Conservation (phyloP, 371 early-diverging fungal genomes). For the Batkoa obscura region DNA sequence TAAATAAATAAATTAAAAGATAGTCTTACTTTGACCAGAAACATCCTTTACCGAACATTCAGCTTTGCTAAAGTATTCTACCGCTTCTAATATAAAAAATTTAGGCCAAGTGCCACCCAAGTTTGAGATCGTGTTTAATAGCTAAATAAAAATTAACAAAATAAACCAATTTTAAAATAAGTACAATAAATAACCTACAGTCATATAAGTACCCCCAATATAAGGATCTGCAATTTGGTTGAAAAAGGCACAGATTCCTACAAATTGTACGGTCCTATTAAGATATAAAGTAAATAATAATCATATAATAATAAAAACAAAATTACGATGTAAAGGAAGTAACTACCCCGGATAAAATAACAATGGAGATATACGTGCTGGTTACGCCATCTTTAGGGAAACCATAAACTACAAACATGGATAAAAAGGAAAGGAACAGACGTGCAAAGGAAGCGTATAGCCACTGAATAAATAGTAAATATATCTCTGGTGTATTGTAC, state of each 20-base stretch:
- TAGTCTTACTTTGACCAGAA: constrained; percentile 17
- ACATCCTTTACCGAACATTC: constrained; percentile 27
- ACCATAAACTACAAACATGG: constrained; percentile 60
- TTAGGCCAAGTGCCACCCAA: constrained; percentile 96
- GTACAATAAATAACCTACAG: constrained; percentile 31
- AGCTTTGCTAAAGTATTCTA: constrained; percentile 73
- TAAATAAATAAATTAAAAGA: constrained; percentile 1
- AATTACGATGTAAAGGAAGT: constrained; percentile 52
- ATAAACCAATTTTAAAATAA: too few relatives aligned
- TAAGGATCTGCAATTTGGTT: constrained; percentile 85
- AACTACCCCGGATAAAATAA: constrained; percentile 59
- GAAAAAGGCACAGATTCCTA: constrained; percentile 85
- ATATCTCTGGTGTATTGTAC: background rate
- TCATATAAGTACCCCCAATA: constrained; percentile 96
- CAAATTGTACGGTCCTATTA: constrained; percentile 80
- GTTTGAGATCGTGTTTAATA: constrained; percentile 85
- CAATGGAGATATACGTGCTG: constrained; percentile 47
- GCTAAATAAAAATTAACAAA: constrained; percentile 18
- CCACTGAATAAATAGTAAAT: constrained; percentile 55
- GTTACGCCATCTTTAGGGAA: constrained; percentile 56
- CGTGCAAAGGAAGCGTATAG: constrained; percentile 74
- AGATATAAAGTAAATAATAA: background rate
- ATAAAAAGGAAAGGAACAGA: constrained; percentile 48
- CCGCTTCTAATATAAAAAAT: constrained; percentile 81
- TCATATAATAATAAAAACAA: background rate